phyloP scores from a whole-genome alignment of 805 yeast species.

The Myxozyma melibiosi region DNA sequence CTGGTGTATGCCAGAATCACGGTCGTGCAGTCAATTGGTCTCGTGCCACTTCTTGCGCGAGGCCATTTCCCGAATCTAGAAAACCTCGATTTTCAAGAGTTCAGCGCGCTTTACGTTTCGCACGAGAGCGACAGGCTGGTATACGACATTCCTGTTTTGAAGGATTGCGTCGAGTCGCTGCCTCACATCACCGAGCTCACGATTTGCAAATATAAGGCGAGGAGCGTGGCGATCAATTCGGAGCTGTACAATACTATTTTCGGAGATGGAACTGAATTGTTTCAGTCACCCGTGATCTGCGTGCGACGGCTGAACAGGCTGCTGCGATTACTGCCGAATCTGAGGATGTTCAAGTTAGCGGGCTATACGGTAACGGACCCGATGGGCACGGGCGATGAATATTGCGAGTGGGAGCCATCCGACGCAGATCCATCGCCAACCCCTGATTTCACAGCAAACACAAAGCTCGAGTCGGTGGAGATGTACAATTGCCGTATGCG shows the following conservation, averaged over 20 bases:
- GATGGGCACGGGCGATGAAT: neutral
- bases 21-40: constrained; percentile 2
- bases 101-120: neutral
- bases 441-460: neutral
- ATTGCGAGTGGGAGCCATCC: constrained; percentile 1
- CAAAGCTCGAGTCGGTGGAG: neutral
- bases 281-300: constrained; percentile 3
- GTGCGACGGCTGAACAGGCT: constrained; percentile 11
- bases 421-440: neutral
- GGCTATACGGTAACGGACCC: constrained; percentile 1
- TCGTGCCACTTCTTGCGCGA: constrained; percentile 12
- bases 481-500: constrained; percentile 2
- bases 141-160: constrained; percentile 3
- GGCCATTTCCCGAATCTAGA: constrained; percentile 11
- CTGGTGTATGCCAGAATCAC: constrained; percentile 7
- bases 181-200: constrained; percentile 1
- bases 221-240: neutral
- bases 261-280: neutral
- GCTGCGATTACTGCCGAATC: constrained; percentile 8
- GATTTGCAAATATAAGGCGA: neutral
- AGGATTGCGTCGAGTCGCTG: constrained; percentile 2
- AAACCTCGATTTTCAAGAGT: constrained; percentile 5
- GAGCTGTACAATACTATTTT: neutral
- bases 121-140: constrained; percentile 8
- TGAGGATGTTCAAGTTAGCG: neutral